Evolutionary conservation across 108 stramenopile species (phyloP).

Genomic region (Pseudonitzschia pungens): DNA sequence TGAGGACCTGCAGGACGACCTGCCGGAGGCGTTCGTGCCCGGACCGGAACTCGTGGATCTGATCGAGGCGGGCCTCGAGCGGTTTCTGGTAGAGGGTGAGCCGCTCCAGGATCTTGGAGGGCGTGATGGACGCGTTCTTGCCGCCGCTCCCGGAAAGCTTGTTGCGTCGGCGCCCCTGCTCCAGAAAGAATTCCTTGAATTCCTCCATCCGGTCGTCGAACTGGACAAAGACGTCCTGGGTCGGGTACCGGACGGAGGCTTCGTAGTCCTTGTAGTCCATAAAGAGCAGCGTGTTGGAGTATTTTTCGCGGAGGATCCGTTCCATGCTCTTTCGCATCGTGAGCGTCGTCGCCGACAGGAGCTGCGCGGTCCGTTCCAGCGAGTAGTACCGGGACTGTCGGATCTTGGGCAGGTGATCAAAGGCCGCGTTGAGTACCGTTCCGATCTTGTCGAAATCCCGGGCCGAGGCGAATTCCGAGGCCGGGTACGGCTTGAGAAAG

Average conservation of each 20-base stretch:
- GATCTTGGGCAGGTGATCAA: constrained; percentile 86
- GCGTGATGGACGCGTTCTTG: constrained; percentile 34
- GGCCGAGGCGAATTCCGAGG: constrained; percentile 70
- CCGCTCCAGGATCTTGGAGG: constrained; percentile 69
- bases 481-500: constrained; percentile 85
- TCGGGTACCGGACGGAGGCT: constrained; percentile 50
- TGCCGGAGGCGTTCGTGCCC: constrained; percentile 68
- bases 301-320: constrained; percentile 53
- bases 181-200: constrained; percentile 73
- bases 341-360: constrained; percentile 81
- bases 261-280: constrained; percentile 78
- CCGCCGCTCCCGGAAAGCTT: constrained; percentile 38
- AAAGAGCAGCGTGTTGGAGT: constrained; percentile 50
- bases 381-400: constrained; percentile 83
- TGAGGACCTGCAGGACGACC: constrained; percentile 70
- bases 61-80: constrained; percentile 67
- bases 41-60: constrained; percentile 70
- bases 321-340: constrained; percentile 63
- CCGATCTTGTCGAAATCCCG: constrained; percentile 66
- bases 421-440: constrained; percentile 55
- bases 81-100: constrained; percentile 73
- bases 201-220: constrained; percentile 70
- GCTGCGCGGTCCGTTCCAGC: constrained; percentile 69
- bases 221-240: constrained; percentile 73
- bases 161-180: constrained; percentile 62